phyloP scores from a whole-genome alignment of 345 rosid species.

The Eucalyptus cladocalyx region DNA sequence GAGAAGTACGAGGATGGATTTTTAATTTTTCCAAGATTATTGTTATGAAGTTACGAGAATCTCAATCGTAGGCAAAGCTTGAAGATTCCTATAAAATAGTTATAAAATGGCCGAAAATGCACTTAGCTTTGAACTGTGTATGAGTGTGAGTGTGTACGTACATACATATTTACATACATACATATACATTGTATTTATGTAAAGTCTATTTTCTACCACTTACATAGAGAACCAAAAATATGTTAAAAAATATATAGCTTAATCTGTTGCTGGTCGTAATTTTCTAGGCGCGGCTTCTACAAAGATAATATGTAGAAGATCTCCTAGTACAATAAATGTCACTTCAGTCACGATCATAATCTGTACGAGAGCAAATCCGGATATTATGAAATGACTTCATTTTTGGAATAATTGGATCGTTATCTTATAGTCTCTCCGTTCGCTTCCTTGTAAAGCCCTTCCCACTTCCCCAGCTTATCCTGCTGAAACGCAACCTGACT shows the following conservation, averaged over 20 bases:
- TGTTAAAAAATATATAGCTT: background rate
- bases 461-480: background rate
- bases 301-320: background rate
- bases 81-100: background rate
- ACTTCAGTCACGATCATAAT: background rate
- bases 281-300: background rate
- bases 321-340: background rate
- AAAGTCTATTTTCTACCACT: background rate
- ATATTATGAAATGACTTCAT: background rate
- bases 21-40: background rate
- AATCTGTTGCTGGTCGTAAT: background rate
- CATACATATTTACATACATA: too few species aligned
- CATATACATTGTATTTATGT: rapidly evolving
- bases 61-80: background rate
- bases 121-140: background rate
- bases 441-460: background rate
- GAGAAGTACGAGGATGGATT: background rate
- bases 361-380: background rate
- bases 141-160: background rate
- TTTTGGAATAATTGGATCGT: background rate
- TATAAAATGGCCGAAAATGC: background rate
- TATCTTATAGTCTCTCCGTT: background rate
- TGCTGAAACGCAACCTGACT: background rate
- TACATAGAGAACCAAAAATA: background rate
- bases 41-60: background rate